Percentiles rank a stretch among this genome's conserved stretches.
Evolutionary conservation across 805 yeast genomes (phyloP).

Genomic region (Saturnispora quitensis): DNA sequence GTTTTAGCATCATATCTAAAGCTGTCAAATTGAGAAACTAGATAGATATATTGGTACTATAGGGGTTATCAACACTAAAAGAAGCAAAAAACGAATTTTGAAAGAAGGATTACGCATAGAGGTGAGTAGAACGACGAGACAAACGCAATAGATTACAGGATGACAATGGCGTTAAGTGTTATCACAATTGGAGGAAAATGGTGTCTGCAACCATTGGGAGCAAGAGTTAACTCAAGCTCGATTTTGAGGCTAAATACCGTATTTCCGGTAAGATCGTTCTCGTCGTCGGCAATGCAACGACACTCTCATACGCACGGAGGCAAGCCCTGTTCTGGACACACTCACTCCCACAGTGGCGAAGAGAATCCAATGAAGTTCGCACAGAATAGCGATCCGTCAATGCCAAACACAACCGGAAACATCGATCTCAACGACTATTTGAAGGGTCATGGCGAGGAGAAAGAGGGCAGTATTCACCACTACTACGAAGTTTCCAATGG

Average conservation of each 20-base stretch:
- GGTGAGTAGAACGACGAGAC: not conserved
- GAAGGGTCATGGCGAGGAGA: not conserved
- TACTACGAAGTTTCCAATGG: slow-evolving; percentile 10
- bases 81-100: too few species aligned
- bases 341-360: slow-evolving; percentile 5
- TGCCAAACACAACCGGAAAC: not conserved
- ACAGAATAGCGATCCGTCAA: not conserved
- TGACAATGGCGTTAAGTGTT: not conserved
- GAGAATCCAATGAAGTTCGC: not conserved
- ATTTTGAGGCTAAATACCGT: not conserved
- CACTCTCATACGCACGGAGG: slow-evolving; percentile 10
- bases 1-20: not conserved
- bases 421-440: slow-evolving; percentile 2
- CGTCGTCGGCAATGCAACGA: not conserved
- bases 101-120: not conserved
- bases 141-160: too few species aligned
- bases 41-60: not conserved
- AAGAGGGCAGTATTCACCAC: slow-evolving; percentile 12
- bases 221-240: not conserved
- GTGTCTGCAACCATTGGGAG: not conserved
- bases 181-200: not conserved
- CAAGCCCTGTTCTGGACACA: slow-evolving; percentile 4
- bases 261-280: not conserved
- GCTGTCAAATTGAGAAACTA: not conserved
- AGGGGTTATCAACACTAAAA: not conserved